Evolutionary conservation across 2,329 filamentous ascomycete genomes (phyloP).

Genomic region (Xylariaceae sp.): DNA sequence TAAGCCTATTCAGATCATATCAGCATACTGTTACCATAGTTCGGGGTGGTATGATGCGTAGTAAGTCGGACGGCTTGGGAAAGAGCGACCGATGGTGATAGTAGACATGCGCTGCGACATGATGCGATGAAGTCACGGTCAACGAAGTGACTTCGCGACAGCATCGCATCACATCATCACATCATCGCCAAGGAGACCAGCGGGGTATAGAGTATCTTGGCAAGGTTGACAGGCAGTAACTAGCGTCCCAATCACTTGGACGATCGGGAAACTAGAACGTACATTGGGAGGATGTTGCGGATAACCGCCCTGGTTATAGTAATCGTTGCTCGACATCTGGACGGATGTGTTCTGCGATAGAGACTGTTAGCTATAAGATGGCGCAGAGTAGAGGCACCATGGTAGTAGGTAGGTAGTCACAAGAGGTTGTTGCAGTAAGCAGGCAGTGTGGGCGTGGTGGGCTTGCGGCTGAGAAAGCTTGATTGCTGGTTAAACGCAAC

Average conservation of each 20-base stretch:
- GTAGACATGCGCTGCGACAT: too few relatives aligned
- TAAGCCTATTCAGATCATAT: constrained; percentile 29
- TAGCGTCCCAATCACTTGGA: neutral
- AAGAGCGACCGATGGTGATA: too few relatives aligned
- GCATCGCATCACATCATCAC: neutral
- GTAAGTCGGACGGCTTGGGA: too few relatives aligned
- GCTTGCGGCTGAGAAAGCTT: too few relatives aligned
- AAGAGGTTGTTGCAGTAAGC: too few relatives aligned
- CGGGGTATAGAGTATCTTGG: neutral
- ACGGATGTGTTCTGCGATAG: constrained; percentile 4
- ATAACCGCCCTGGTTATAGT: constrained; percentile 30
- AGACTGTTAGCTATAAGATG: too few relatives aligned
- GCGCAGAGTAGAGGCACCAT: too few relatives aligned
- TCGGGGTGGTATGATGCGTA: too few relatives aligned
- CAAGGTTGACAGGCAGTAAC: neutral
- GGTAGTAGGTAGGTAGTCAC: too few relatives aligned
- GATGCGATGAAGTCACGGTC: neutral
- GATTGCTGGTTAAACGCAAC: too few relatives aligned
- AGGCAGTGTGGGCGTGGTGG: too few relatives aligned
- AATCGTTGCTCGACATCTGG: constrained; percentile 27
- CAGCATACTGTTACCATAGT: neutral
- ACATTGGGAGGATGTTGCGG: constrained; percentile 42
- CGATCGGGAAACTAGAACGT: constrained; percentile 16
- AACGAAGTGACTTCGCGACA: constrained; percentile 1
- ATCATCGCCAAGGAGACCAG: too few relatives aligned